Base-by-base conservation (phyloP, 2,329 filamentous ascomycete genomes). In the Beauveria australis region DNA sequence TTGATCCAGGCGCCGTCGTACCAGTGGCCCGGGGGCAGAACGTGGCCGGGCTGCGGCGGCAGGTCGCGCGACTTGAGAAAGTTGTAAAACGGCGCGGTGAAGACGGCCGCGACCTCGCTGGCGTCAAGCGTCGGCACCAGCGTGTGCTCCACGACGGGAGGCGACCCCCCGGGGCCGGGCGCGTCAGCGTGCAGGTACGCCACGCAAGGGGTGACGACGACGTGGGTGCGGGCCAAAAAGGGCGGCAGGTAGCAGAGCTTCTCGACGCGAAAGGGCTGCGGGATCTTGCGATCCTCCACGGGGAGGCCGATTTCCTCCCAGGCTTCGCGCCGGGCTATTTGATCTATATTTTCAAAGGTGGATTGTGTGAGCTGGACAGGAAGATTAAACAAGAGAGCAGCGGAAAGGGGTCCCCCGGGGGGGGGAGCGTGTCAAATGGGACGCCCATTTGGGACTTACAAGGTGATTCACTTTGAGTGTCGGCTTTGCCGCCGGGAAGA, bases 241-340 rank as follows among this genome's bases (percentile, higher is more conserved):
- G 85, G 85, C 28, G 93, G 93, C 3, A 97, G 80, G 70, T 89
- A 84, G 76, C 92, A 95, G 48, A 97, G 84, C 69, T 94, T 88
- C 74, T 97, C 92, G 66, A 97, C 87, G 59, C 81, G 80, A 75
- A 96, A 97, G 1, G 90, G 90, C 14, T 79, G 76, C 1, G 91
- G 90, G 33, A 96, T 81, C 62, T 83, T 83, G 61, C 72, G 68
- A 69, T 92, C 85, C 66, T 86, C 80, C 68, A 87, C 80, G 1
- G 93, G 90, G 3, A 97, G 84, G 1, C 93, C 93, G 65, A 97
- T 96, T 73, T 97, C 93, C 73, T 97, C 93, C 72, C 83, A 89
- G 1, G 93, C 92, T 78, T 97, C 93, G 64, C 93, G 85, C 24
- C 93, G 85, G 9, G 93, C 92, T 56, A 92, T 95, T 69, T 92